Base-by-base conservation (phyloP, 257 asterid species). In the Solanum tarijense region DNA sequence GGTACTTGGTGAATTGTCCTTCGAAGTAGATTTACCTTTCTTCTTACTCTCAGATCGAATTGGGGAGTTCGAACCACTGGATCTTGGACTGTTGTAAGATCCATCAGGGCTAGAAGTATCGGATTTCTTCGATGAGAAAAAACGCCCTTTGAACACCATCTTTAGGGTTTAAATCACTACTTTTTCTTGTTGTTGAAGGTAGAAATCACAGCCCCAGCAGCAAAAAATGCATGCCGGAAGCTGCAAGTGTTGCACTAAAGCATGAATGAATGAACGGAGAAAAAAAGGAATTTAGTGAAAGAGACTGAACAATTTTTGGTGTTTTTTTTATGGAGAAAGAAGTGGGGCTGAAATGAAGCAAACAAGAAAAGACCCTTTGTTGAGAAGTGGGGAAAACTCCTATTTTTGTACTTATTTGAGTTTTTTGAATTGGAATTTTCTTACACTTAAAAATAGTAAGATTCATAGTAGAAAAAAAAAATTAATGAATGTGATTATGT, bases 61-160 rank as follows among this genome's bases (percentile, higher is more conserved):
- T 89, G 99, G 98, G 1, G 99, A 97, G 88, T 91, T 93, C 32
- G 99, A 97, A 55, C 98, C 99, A 60, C 90, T 32, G 21, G 99
- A 96, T 92, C 95, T 90, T 14, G 98, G 97, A 89, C 98, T 95
- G 86, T 92, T 93, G 86, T 96, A 95, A 66, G 98, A 97, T 92
- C 98, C 98, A 90, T 94, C 98, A 5, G 99, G 97, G 94, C 98
- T 95, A 12, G 96, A 95, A 87, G 98, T 86, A 72, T 93, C 98
- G 5, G 98, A 94, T 88, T 97, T 97, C 88, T 95, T 97, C 2
- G 99, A 97, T 4, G 99, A 95, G 58, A 97, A 97, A 82, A 97
- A 95, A 69, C 99, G 85, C 9, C 96, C 98, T 88, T 97, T 96
- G 89, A 97, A 97, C 91, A 96, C 99, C 99, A 97, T 97, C 88